These are phyloP conservation scores for Lyophyllum atratum DNA, from an alignment of 768 basidiomycete genomes.

Conservation along the genomic window DNA sequence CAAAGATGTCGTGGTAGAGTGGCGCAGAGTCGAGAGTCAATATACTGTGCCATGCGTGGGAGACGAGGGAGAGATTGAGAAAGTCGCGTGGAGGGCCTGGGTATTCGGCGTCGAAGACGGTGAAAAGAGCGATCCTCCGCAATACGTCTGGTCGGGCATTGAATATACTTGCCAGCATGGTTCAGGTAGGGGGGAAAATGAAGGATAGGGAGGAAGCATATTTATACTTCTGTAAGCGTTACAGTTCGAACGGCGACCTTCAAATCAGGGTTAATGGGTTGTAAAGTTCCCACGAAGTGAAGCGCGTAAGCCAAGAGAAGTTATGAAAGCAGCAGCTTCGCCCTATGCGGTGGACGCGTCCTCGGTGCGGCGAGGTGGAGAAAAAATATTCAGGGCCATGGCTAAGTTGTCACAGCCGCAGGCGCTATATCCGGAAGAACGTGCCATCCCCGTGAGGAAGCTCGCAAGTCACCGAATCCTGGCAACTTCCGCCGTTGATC, in stretches of 20 bases:
- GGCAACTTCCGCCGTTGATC: conserved; percentile 14
- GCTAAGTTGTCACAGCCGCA: conserved; percentile 3
- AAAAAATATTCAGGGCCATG: conserved; percentile 2
- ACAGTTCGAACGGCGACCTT: conserved; percentile 23
- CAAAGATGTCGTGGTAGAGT: conserved; percentile 42
- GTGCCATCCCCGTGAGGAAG: background rate
- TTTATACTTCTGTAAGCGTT: conserved; percentile 13
- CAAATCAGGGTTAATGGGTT: conserved; percentile 12
- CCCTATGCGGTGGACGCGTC: background rate
- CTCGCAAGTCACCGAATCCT: conserved; percentile 9
- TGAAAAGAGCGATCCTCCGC: conserved; percentile 34
- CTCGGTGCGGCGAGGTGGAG: background rate
- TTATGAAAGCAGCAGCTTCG: background rate
- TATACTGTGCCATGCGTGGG: conserved; percentile 31
- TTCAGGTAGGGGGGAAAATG: conserved; percentile 9
- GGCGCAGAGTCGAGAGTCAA: conserved; percentile 25
- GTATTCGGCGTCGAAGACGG: conserved; percentile 25
- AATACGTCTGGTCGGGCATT: conserved; percentile 34
- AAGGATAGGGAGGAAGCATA: conserved; percentile 15
- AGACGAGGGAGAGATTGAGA: conserved; percentile 31
- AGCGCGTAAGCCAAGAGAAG: conserved; percentile 9
- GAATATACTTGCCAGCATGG: conserved; percentile 34
- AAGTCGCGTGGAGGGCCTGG: conserved; percentile 36
- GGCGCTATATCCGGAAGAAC: background rate
- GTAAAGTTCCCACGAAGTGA: conserved; percentile 20